Evolutionary conservation across 441 rosid species (phyloP).

Genomic region (Kokia cookei): DNA sequence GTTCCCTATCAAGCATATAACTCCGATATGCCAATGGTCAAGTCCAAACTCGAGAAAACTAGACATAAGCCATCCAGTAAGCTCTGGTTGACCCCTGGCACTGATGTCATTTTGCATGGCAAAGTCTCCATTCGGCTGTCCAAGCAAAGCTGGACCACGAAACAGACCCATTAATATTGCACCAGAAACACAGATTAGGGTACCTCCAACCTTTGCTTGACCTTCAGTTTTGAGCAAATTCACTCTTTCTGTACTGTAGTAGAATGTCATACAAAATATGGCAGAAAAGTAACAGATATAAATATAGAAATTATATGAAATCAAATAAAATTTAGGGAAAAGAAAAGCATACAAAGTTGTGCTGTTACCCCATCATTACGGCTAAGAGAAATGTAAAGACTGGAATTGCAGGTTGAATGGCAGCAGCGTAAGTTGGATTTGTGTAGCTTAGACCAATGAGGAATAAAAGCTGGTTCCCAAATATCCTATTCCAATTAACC

Average conservation of each 20-base stretch:
- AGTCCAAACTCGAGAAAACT: slow-evolving; percentile 56
- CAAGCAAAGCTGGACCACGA: slow-evolving; percentile 83
- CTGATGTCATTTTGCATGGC: slow-evolving; percentile 48
- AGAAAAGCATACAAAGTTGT: not conserved
- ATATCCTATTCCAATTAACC: slow-evolving; percentile 52
- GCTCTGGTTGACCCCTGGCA: slow-evolving; percentile 90
- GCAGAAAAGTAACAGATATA: slow-evolving; percentile 12
- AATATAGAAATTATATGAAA: not conserved
- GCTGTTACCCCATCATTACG: slow-evolving; percentile 81
- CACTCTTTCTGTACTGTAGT: slow-evolving; percentile 93
- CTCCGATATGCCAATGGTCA: slow-evolving; percentile 82
- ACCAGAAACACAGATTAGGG: slow-evolving; percentile 75
- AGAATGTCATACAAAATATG: slow-evolving; percentile 22
- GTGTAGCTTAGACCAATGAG: slow-evolving; percentile 93
- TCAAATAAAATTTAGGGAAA: not conserved
- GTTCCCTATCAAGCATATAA: slow-evolving; percentile 86
- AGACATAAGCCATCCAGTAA: slow-evolving; percentile 69
- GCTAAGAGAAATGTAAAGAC: slow-evolving; percentile 93
- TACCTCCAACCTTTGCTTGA: slow-evolving; percentile 85
- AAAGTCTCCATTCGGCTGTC: slow-evolving; percentile 49
- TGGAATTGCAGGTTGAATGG: slow-evolving; percentile 94
- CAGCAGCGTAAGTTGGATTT: slow-evolving; percentile 98
- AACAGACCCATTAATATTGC: slow-evolving; percentile 83
- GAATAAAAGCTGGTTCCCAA: slow-evolving; percentile 95
- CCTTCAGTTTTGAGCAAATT: slow-evolving; percentile 78